Evolutionary conservation across 805 yeast species (phyloP).

Genomic region (Blastobotrys chiropterorum): DNA sequence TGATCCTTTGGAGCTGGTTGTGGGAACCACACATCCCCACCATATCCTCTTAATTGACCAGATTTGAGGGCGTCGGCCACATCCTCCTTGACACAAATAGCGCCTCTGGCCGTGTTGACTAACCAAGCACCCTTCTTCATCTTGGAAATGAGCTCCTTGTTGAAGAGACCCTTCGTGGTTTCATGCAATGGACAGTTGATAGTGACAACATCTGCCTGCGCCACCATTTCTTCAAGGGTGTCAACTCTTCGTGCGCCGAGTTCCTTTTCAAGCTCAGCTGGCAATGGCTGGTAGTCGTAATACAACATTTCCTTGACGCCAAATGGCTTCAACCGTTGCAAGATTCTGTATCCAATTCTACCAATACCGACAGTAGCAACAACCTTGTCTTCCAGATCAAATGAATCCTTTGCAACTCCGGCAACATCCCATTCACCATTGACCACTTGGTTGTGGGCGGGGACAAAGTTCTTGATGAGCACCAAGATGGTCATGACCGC

Average conservation of each 20-base stretch:
- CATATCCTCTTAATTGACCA: slow-evolving; percentile 72
- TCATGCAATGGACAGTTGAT: slow-evolving; percentile 69
- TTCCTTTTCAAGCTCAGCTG: slow-evolving; percentile 49
- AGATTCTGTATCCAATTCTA: slow-evolving; percentile 68
- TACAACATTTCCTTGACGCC: slow-evolving; percentile 67
- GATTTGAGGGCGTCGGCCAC: slow-evolving; percentile 65
- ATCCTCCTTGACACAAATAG: slow-evolving; percentile 65
- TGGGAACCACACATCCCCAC: slow-evolving; percentile 80
- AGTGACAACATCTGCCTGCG: slow-evolving; percentile 6
- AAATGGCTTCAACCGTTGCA: slow-evolving; percentile 65
- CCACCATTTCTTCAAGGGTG: slow-evolving; percentile 35
- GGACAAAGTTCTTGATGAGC: slow-evolving; percentile 66
- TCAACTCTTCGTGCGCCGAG: slow-evolving; percentile 60
- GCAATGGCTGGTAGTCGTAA: slow-evolving; percentile 66
- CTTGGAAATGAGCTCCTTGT: slow-evolving; percentile 53
- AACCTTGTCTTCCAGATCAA: slow-evolving; percentile 65
- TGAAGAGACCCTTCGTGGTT: slow-evolving; percentile 58
- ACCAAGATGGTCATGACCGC: slow-evolving; percentile 63
- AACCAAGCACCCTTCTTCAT: slow-evolving; percentile 70
- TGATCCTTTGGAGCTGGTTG: slow-evolving; percentile 76
- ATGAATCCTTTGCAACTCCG: slow-evolving; percentile 60
- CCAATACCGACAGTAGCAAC: slow-evolving; percentile 75
- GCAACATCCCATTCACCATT: slow-evolving; percentile 68
- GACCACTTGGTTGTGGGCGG: slow-evolving; percentile 63
- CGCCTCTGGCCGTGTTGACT: slow-evolving; percentile 79